phyloP scores from a whole-genome alignment of 352 stramenopile genomes.

The Globisporangium cylindrosporum region DNA sequence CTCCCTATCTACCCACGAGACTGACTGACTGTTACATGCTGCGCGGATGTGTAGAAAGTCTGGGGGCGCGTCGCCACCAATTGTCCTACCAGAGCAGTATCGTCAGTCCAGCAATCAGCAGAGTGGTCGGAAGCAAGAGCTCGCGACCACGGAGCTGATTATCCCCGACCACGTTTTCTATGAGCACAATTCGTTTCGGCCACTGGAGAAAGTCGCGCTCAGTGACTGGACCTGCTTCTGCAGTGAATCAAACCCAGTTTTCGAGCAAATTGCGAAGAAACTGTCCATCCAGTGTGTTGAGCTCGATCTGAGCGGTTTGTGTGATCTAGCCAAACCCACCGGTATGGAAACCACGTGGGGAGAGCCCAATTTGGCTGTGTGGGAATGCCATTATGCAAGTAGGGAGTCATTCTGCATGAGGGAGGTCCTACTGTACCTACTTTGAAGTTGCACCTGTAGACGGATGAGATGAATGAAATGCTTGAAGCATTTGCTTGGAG shows the following conservation, averaged over 20 bases:
- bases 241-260: conserved; percentile 15
- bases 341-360: neutral
- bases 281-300: conserved; percentile 44
- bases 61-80: neutral
- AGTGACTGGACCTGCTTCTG: conserved; percentile 54
- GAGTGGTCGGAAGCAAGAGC: conserved; percentile 21
- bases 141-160: neutral
- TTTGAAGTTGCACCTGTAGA: too few species aligned
- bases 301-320: conserved; percentile 33
- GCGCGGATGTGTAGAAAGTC: conserved; percentile 16
- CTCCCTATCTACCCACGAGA: too few species aligned
- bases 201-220: conserved; percentile 37
- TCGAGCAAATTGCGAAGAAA: conserved; percentile 38
- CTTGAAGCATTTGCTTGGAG: too few species aligned
- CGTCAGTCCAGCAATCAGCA: conserved; percentile 33
- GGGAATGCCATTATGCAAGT: too few species aligned
- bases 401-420: too few species aligned
- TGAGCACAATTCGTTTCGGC: conserved; percentile 44
- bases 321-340: neutral
- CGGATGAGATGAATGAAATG: too few species aligned
- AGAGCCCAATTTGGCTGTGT: too few species aligned
- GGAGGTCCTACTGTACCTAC: too few species aligned
- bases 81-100: neutral
- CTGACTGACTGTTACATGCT: neutral
- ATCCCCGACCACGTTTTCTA: conserved; percentile 60